Conservation (phyloP, 2,329 filamentous ascomycete species). For the Penicillium sp. region DNA sequence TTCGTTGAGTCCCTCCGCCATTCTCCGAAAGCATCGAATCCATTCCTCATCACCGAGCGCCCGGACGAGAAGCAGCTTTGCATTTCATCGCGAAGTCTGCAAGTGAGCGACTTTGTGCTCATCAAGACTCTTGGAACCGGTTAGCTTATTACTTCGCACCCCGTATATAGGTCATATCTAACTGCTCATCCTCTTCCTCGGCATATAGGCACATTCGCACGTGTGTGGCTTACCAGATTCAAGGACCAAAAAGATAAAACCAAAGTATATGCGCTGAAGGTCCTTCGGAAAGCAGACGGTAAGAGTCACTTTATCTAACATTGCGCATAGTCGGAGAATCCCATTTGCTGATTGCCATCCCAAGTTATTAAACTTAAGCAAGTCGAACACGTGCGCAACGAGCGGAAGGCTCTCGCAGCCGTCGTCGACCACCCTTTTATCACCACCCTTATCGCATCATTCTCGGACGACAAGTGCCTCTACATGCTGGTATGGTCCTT, state of each 20-base stretch:
- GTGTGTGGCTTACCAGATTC: conserved; percentile 49
- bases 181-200: conserved; percentile 7
- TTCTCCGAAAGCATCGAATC: conserved; percentile 32
- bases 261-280: conserved; percentile 49
- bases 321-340: conserved; percentile 8
- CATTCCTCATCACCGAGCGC: conserved; percentile 38
- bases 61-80: conserved; percentile 39
- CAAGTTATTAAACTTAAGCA: conserved; percentile 60
- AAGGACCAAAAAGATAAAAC: conserved; percentile 37
- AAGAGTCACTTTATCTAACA: conserved; percentile 12
- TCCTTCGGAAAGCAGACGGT: conserved; percentile 51
- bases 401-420: conserved; percentile 59
- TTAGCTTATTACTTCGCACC: conserved; percentile 25
- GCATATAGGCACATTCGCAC: conserved; percentile 48
- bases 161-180: neutral
- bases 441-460: conserved; percentile 61
- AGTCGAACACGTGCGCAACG: conserved; percentile 65
- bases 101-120: conserved; percentile 45
- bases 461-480: conserved; percentile 59
- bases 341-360: conserved; percentile 9
- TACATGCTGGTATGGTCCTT: conserved; percentile 47
- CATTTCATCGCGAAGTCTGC: conserved; percentile 38
- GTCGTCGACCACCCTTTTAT: conserved; percentile 65
- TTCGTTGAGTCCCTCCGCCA: conserved; percentile 28
- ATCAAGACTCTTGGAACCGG: conserved; percentile 50